Conservation (phyloP, 1,284 basidiomycete genomes). For the Trametes versicolor region DNA sequence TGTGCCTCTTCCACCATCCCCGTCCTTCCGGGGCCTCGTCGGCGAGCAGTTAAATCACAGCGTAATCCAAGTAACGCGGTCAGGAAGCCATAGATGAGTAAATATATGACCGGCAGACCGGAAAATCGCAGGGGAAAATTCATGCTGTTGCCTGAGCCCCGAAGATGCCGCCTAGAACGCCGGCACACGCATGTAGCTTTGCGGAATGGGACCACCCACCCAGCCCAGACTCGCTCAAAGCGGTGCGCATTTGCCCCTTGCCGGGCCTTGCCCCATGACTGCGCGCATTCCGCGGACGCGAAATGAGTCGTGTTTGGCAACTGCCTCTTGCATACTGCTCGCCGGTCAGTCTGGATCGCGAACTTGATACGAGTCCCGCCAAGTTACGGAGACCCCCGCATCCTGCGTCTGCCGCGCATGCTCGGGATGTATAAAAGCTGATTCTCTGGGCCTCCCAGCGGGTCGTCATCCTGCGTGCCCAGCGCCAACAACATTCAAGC, state of each 20-base stretch:
- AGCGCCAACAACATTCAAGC: background rate
- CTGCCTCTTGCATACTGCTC: slow-evolving; percentile 18
- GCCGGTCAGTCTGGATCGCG: slow-evolving; percentile 28
- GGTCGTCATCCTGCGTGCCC: slow-evolving; percentile 10
- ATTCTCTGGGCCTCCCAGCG: background rate
- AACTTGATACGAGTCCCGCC: slow-evolving; percentile 32
- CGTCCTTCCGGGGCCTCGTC: background rate
- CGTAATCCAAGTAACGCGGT: background rate
- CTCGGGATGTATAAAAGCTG: slow-evolving; percentile 24
- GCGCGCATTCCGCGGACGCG: slow-evolving; percentile 12
- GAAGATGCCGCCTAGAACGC: slow-evolving; percentile 22
- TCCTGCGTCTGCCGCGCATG: slow-evolving; percentile 17
- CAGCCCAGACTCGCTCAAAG: slow-evolving; percentile 22
- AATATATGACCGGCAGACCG: background rate
- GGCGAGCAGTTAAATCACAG: background rate
- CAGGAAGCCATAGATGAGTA: background rate
- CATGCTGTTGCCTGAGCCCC: background rate
- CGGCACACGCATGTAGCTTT: slow-evolving; percentile 9
- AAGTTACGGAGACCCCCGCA: slow-evolving; percentile 23
- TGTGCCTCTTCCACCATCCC: background rate
- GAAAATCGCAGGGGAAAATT: background rate
- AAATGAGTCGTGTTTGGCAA: slow-evolving; percentile 22
- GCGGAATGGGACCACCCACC: slow-evolving; percentile 15
- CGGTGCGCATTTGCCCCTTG: slow-evolving; percentile 17
- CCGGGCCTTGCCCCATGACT: slow-evolving; percentile 9